phyloP scores from a whole-genome alignment of 768 basidiomycete species.

The Kwoniella botswanensis region DNA sequence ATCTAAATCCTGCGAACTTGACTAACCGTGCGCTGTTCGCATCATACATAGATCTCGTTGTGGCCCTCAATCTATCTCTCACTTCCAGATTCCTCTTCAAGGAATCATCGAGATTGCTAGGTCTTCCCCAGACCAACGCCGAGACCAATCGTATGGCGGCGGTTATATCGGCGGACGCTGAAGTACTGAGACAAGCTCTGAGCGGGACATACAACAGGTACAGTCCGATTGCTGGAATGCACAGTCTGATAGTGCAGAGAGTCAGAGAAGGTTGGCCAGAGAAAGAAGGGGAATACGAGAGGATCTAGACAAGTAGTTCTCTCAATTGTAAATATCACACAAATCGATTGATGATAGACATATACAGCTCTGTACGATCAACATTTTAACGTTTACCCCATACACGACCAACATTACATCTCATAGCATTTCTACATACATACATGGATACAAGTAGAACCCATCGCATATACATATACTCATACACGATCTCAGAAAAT shows the following conservation, averaged over 20 bases:
- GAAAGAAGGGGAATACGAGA: constrained; percentile 54
- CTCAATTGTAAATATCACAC: too few species aligned
- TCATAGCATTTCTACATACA: too few species aligned
- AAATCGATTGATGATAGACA: background rate
- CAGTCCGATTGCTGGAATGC: constrained; percentile 48
- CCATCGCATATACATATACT: too few species aligned
- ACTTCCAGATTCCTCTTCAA: constrained; percentile 48
- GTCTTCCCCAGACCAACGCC: constrained; percentile 15
- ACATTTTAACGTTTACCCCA: too few species aligned
- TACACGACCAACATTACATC: too few species aligned
- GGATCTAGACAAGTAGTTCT: constrained; percentile 26
- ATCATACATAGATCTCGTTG: constrained; percentile 39
- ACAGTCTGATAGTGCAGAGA: constrained; percentile 46
- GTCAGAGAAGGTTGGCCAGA: constrained; percentile 52
- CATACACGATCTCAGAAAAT: too few species aligned
- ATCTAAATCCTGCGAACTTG: background rate
- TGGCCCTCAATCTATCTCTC: constrained; percentile 48
- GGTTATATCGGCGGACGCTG: constrained; percentile 37
- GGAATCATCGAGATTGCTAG: constrained; percentile 42
- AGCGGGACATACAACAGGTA: constrained; percentile 35
- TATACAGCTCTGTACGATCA: background rate
- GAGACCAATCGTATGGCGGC: constrained; percentile 3
- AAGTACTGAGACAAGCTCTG: constrained; percentile 25
- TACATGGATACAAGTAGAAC: too few species aligned
- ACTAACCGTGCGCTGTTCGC: too few species aligned